Conservation (phyloP, 768 basidiomycete genomes). For the Tricholoma terreum region DNA sequence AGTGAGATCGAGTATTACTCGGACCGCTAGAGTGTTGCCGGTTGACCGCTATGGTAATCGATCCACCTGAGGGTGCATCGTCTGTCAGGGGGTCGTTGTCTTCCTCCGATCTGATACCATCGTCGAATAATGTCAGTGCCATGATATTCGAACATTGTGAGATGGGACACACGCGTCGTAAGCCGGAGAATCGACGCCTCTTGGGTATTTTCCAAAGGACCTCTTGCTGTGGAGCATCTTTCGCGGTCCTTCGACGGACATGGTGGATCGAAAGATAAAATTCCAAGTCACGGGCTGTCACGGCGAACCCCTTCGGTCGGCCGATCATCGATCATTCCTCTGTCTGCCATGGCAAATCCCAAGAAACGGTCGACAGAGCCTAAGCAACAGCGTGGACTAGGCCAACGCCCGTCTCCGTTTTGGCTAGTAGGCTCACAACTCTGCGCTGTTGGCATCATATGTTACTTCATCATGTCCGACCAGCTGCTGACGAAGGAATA, state of each 20-base stretch:
- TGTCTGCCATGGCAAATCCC: not conserved
- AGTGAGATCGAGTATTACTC: slow-evolving; percentile 27
- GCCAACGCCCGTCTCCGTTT: not conserved
- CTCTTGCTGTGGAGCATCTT: slow-evolving; percentile 55
- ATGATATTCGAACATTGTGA: not conserved
- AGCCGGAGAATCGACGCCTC: slow-evolving; percentile 63
- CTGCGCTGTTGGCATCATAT: slow-evolving; percentile 9
- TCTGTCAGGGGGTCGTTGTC: slow-evolving; percentile 87
- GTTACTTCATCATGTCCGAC: slow-evolving; percentile 28
- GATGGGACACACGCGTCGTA: slow-evolving; percentile 57
- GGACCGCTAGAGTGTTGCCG: slow-evolving; percentile 21
- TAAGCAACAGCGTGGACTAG: not conserved
- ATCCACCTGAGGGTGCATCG: slow-evolving; percentile 57
- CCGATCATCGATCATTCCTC: slow-evolving; percentile 5
- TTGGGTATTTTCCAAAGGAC: slow-evolving; percentile 69
- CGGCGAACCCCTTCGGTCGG: not conserved
- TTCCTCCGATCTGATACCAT: slow-evolving; percentile 65
- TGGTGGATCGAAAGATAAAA: slow-evolving; percentile 14
- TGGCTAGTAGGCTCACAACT: slow-evolving; percentile 12
- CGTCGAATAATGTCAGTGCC: slow-evolving; percentile 14
- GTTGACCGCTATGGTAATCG: slow-evolving; percentile 33
- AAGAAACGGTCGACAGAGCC: not conserved
- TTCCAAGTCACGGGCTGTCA: slow-evolving; percentile 4
- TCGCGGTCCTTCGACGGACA: slow-evolving; percentile 28
- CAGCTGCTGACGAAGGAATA: slow-evolving; percentile 33